phyloP scores from a whole-genome alignment of 805 yeast genomes.

The Candida stauntonica region DNA sequence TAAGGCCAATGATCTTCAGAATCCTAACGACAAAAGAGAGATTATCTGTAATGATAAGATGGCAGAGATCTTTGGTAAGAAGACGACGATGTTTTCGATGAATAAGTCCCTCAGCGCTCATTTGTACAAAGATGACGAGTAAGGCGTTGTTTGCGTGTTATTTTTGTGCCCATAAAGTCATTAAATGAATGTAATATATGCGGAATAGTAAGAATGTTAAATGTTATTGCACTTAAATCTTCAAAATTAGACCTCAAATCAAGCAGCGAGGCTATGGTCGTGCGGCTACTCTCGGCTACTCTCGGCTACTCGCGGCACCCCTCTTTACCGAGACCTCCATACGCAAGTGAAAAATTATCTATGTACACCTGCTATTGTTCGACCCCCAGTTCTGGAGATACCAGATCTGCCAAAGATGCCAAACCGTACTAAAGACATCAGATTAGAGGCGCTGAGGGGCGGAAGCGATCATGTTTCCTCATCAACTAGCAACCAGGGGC shows the following conservation, averaged over 20 bases:
- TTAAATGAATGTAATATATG: no score
- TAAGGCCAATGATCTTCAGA: slow-evolving; percentile 55
- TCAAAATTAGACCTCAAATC: no score
- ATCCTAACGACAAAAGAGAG: slow-evolving; percentile 60
- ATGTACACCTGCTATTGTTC: no score
- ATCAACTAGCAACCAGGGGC: no score
- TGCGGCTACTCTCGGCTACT: no score
- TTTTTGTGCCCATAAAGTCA: not conserved
- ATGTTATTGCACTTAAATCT: not conserved
- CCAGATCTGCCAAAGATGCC: not conserved
- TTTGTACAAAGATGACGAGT: slow-evolving; percentile 35
- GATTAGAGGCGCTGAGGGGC: not conserved
- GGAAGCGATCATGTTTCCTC: no score
- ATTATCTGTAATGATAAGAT: slow-evolving; percentile 60
- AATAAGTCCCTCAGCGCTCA: slow-evolving; percentile 50
- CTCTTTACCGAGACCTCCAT: no score
- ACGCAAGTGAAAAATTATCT: no score
- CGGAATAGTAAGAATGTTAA: not conserved
- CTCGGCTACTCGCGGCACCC: not conserved
- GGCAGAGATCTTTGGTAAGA: slow-evolving; percentile 55
- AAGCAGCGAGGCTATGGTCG: no score
- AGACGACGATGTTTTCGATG: slow-evolving; percentile 55
- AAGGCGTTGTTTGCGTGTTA: not conserved
- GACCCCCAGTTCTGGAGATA: no score
- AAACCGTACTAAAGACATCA: not conserved